Percentiles rank a stretch among this genome's conserved stretches.
These are phyloP conservation scores for Chytriomyces sp. DNA, from an alignment of 192 early-diverging fungal species.

Conservation along the genomic window DNA sequence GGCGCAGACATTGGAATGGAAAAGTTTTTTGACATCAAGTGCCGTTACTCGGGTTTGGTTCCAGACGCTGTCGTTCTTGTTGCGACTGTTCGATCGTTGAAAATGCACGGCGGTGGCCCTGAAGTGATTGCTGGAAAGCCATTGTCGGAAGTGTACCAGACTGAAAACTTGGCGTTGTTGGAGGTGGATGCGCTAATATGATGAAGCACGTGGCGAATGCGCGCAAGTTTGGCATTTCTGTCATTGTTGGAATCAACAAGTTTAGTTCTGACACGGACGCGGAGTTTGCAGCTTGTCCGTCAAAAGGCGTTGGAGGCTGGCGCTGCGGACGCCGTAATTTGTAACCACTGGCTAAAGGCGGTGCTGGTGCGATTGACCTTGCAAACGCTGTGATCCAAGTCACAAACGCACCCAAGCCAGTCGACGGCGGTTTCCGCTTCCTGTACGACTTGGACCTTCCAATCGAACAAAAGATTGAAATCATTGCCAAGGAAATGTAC, in stretches of 20 bases:
- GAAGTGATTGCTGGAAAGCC: conserved; percentile 90
- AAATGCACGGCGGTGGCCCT: conserved; percentile 98
- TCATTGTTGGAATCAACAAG: conserved; percentile 91
- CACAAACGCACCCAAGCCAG: conserved; percentile 45
- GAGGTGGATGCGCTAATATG: conserved; percentile 85
- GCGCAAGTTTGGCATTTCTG: conserved; percentile 81
- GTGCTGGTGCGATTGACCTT: conserved; percentile 84
- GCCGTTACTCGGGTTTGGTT: conserved; percentile 82
- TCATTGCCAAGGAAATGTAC: conserved; percentile 92
- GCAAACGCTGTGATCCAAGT: conserved; percentile 83
- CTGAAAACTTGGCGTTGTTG: conserved; percentile 86
- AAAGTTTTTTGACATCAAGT: conserved; percentile 98
- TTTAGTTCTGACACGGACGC: conserved; percentile 86
- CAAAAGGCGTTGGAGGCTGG: conserved; percentile 80
- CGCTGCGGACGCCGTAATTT: conserved; percentile 83
- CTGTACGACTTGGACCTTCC: conserved; percentile 81
- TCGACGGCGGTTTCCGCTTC: conserved; percentile 71
- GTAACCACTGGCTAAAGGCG: conserved; percentile 94
- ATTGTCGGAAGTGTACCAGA: conserved; percentile 83
- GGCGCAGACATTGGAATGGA: conserved; percentile 99
- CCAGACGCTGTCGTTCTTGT: conserved; percentile 94
- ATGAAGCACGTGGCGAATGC: conserved; percentile 92
- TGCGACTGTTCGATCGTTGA: conserved; percentile 90
- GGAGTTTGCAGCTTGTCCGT: conserved; percentile 80
- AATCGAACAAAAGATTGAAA: conserved; percentile 91